Evolutionary conservation across 2,329 filamentous ascomycete species (phyloP).

Genomic region (Penicillium rolfsii): DNA sequence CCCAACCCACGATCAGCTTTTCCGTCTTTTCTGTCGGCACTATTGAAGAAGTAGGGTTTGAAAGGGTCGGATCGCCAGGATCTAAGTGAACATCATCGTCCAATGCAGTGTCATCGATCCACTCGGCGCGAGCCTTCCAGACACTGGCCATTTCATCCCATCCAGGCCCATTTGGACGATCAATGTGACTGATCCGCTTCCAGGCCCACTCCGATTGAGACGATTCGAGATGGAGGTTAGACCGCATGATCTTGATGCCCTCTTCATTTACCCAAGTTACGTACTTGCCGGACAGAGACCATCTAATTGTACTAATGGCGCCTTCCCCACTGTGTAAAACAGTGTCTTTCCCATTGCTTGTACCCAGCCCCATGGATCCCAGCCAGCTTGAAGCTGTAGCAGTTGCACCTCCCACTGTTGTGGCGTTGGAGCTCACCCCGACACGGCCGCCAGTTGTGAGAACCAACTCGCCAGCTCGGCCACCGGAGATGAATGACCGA

Average conservation of each 20-base stretch:
- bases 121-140: conserved; percentile 90
- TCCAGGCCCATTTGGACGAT: conserved; percentile 79
- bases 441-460: conserved; percentile 79
- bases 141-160: conserved; percentile 98
- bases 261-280: conserved; percentile 96
- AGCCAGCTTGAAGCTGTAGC: conserved; percentile 89
- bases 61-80: conserved; percentile 32
- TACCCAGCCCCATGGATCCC: conserved; percentile 79
- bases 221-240: conserved; percentile 77
- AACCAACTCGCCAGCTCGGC: conserved; percentile 82
- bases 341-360: conserved; percentile 79
- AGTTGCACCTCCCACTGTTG: conserved; percentile 73
- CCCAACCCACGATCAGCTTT: conserved; percentile 91
- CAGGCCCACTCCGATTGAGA: conserved; percentile 81
- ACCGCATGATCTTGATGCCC: conserved; percentile 97
- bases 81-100: conserved; percentile 66
- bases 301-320: conserved; percentile 86
- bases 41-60: conserved; percentile 49
- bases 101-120: conserved; percentile 85
- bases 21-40: conserved; percentile 57
- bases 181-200: conserved; percentile 92
- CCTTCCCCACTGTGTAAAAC: conserved; percentile 91
- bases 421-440: conserved; percentile 80
- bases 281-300: conserved; percentile 90
- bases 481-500: conserved; percentile 85